Evolutionary conservation across 1,284 basidiomycete genomes (phyloP).

Genomic region (Termitomyces sp.): DNA sequence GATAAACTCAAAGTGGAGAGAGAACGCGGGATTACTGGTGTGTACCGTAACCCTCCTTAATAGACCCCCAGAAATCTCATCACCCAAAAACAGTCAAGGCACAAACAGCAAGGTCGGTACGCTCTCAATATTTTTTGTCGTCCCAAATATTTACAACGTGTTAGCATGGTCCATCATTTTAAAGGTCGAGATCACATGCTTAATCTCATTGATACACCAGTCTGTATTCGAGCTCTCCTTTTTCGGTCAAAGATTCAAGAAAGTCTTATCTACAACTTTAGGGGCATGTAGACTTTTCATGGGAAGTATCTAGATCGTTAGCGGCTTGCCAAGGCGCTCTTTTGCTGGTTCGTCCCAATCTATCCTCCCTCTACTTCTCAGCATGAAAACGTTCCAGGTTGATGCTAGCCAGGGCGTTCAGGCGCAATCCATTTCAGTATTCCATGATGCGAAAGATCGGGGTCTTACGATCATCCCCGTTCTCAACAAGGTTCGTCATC

Average conservation of each 20-base stretch:
- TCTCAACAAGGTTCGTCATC: slow-evolving; percentile 79
- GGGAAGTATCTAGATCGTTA: slow-evolving; percentile 92
- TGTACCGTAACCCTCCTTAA: slow-evolving; percentile 15
- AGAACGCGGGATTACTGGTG: slow-evolving; percentile 90
- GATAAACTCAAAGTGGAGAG: slow-evolving; percentile 96
- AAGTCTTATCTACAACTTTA: slow-evolving; percentile 21
- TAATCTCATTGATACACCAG: slow-evolving; percentile 96
- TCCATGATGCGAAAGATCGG: slow-evolving; percentile 81
- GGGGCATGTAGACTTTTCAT: slow-evolving; percentile 96
- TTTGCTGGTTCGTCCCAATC: slow-evolving; percentile 56
- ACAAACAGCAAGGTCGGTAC: slow-evolving; percentile 75
- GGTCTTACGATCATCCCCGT: slow-evolving; percentile 88
- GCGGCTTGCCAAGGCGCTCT: slow-evolving; percentile 94
- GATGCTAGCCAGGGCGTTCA: slow-evolving; percentile 98
- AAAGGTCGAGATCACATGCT: slow-evolving; percentile 67
- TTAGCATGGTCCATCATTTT: slow-evolving; percentile 73
- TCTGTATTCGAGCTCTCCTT: slow-evolving; percentile 29
- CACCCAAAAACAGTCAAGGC: slow-evolving; percentile 65
- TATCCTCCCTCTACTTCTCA: neutral
- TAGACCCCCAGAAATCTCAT: neutral
- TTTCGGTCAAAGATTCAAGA: neutral
- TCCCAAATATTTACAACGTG: slow-evolving; percentile 10
- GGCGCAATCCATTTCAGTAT: slow-evolving; percentile 96
- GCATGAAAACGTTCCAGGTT: slow-evolving; percentile 38
- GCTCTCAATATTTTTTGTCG: neutral